Evolutionary conservation across 305 asterid genomes (phyloP).

Genomic region (Fraxinus sp.): DNA sequence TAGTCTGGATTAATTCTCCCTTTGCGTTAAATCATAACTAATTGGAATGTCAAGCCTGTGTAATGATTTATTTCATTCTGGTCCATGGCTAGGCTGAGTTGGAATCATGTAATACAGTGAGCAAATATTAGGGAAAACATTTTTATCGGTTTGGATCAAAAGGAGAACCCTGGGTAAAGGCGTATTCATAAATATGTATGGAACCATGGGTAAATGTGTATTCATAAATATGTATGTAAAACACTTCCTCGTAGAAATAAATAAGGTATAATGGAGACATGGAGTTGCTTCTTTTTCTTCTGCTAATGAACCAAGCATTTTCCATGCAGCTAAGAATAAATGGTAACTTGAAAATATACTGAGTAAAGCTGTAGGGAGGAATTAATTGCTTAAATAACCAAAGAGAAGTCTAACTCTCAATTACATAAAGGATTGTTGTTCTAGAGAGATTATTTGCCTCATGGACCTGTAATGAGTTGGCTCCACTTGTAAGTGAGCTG

Average conservation of each 20-base stretch:
- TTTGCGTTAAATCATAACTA: slow-evolving; percentile 9
- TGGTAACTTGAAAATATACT: neutral
- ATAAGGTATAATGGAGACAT: neutral
- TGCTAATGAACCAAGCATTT: neutral
- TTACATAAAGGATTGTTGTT: neutral
- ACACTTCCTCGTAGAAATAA: neutral
- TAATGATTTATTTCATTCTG: neutral
- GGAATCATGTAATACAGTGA: neutral
- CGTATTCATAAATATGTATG: neutral
- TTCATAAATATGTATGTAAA: neutral
- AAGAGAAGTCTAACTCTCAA: neutral
- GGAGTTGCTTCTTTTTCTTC: neutral
- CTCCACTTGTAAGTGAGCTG: neutral
- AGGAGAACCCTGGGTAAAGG: neutral
- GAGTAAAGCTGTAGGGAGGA: neutral
- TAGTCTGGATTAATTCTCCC: neutral
- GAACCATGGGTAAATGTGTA: neutral
- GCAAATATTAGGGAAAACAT: neutral
- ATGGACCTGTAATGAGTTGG: neutral
- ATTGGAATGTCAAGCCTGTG: neutral
- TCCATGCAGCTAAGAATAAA: neutral
- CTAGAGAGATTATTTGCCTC: neutral
- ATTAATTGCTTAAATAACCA: neutral
- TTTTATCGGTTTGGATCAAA: neutral
- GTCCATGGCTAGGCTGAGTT: neutral